Evolutionary conservation across 1,284 basidiomycete species (phyloP), one percentile per base, ranked within the genome.

Genomic region (Fomitiporia mediterranea): DNA sequence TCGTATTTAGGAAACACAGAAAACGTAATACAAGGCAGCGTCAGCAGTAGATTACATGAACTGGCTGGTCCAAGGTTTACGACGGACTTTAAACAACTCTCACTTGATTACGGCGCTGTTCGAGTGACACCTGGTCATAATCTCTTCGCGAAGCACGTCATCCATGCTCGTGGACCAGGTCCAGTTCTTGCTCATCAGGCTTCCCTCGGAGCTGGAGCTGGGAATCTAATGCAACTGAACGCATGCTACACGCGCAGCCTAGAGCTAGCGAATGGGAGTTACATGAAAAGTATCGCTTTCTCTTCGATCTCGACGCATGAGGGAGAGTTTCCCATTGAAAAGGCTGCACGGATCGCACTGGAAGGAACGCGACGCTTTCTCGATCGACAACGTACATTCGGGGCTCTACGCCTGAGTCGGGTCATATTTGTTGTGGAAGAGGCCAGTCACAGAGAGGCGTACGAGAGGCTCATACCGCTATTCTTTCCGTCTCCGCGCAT

Each of bases 251-350:
- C 67, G 54, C 79, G 69, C 5, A 85, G 85, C 60, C 70, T 95
- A 47, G 40, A 43, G 21, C n/a, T 43, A 21, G 40, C 40, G 40
- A 43, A n/a, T 21, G 11, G n/a, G 13, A 43, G 11, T 4, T 43
- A n/a, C 11, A 4, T 43, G 3, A n/a, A 43, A 21, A 43, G 40
- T 21, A 43, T 43, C 11, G 40, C 40, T 3, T 91, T 93, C 61
- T 84, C 85, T 9, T 86, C 82, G 1, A 81, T 93, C 56, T 90
- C 87, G 4, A 91, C 90, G 0, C 90, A 89, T 0, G 72, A 90
- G 23, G 92, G 89, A 60, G 79, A 84, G 0, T 92, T 90, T 68
- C 90, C 91, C 0, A 80, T 90, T 35, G 68, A 71, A 42, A 80
- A 81, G 59, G 90, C 90, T 0, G 84, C 89, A 0, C 76, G 79